These are phyloP conservation scores for Aspergillus avenaceus DNA, from an alignment of 495 filamentous ascomycete species.

Conservation along the genomic window DNA sequence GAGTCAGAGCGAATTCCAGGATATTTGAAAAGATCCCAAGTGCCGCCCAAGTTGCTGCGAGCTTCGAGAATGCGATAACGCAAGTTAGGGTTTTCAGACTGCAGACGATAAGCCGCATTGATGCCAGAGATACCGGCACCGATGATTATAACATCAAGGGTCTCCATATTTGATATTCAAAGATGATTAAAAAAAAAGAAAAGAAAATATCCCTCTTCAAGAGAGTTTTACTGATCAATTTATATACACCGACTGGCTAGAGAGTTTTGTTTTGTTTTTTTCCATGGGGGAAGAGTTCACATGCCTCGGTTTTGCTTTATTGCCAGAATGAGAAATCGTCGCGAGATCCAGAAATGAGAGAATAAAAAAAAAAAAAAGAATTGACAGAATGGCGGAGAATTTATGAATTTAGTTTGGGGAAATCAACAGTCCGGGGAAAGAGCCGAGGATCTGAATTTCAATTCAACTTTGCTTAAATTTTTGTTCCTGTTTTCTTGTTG, in stretches of 20 bases:
- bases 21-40: slow-evolving; percentile 70
- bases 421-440: not conserved
- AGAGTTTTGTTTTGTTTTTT: not conserved
- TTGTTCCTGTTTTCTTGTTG: not conserved
- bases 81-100: slow-evolving; percentile 49
- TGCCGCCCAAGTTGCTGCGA: slow-evolving; percentile 58
- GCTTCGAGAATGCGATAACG: slow-evolving; percentile 61
- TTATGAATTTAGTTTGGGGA: not conserved
- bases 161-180: slow-evolving; percentile 29
- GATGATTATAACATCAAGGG: slow-evolving; percentile 62
- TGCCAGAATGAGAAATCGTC: not conserved
- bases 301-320: slow-evolving; percentile 28
- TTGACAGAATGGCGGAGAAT: not conserved
- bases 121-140: slow-evolving; percentile 75
- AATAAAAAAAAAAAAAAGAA: too few species aligned
- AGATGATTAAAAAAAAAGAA: too few species aligned
- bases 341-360: not conserved
- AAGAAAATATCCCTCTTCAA: not conserved
- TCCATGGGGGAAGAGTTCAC: slow-evolving; percentile 19
- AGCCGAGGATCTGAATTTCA: not conserved
- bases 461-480: too few species aligned
- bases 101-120: slow-evolving; percentile 68
- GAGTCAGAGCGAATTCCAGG: slow-evolving; percentile 67
- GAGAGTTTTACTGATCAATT: not conserved
- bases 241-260: not conserved